Evolutionary conservation across 106 monocot genomes (phyloP), one percentile per base, ranked within the genome.

Genomic region (Gastrodia elata): DNA sequence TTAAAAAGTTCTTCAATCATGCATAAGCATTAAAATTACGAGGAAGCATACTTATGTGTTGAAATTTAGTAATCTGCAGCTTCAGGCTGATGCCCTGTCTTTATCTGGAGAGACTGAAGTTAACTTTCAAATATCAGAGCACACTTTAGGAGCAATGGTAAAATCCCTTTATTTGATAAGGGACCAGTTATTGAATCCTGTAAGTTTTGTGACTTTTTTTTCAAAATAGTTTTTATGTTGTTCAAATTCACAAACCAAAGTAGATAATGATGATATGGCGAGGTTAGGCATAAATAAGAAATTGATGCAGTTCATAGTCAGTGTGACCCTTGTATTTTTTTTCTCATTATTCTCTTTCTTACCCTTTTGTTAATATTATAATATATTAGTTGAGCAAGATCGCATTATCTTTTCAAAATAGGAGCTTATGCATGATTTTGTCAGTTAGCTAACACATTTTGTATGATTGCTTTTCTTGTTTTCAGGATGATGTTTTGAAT

Each of bases 121-220:
- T 42, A 84, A 84, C 75, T 80, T 89, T 76, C 86, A 84, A 74
- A 57, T 92, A 71, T 55, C 77, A 18, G 86, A 88, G 78, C 88
- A 88, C 56, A 75, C 84, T 46, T 57, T 92, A 36, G 84, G 86
- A 52, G 77, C 84, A 37, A 84, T 86, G 82, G 39, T 92, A 32
- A 78, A 86, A 68, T 86, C 86, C 22, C 69, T 92, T 82, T 84
- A 80, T 71, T 41, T 59, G 30, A 72, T 82, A 41, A 92, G 86
- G 76, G 92, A 88, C 42, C 88, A 92, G 76, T 25, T 84, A 56
- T 78, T 82, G 32, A 71, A 40, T 78, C 71, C 32, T 73, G 87
- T 85, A 59, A 83, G 78, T 85, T 39, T 30, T 14, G 28, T 38
- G 6, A 58, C 34, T 14, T 27, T 2, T 16, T 14, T 5, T 2